A percentile compares a stretch with the other conserved stretches of the same genome.
phyloP scores from a whole-genome alignment of 1,284 basidiomycete species.

The Irpex sp. region DNA sequence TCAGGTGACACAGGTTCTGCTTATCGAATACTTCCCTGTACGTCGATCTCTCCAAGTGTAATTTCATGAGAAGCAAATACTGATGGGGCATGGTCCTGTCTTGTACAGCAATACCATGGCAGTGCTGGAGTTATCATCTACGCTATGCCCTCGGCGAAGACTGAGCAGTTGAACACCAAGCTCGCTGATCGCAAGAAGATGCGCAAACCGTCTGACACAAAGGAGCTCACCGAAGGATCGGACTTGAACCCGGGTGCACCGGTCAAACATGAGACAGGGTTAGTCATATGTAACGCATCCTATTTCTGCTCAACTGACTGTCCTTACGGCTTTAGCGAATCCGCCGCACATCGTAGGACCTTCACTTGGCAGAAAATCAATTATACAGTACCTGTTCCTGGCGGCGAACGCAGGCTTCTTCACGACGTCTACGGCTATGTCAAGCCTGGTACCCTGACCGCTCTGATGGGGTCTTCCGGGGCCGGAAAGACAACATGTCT shows the following conservation, averaged over 20 bases:
- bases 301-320: conserved; percentile 5
- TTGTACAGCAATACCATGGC: conserved; percentile 45
- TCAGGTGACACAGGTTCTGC: conserved; percentile 57
- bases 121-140: conserved; percentile 56
- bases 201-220: conserved; percentile 25
- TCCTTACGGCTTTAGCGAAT: not conserved
- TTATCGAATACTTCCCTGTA: conserved; percentile 64
- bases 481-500: conserved; percentile 81
- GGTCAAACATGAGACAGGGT: conserved; percentile 17
- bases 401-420: conserved; percentile 67
- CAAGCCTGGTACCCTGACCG: conserved; percentile 79
- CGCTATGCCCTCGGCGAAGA: conserved; percentile 66
- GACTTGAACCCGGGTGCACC: conserved; percentile 28
- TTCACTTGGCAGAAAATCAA: conserved; percentile 73
- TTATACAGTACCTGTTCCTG: conserved; percentile 73
- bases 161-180: conserved; percentile 59
- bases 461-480: conserved; percentile 80
- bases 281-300: conserved; percentile 5
- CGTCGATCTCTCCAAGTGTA: conserved; percentile 20
- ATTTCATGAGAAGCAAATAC: not conserved
- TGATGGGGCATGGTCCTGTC: not conserved
- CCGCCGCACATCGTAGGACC: conserved; percentile 39
- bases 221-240: not conserved
- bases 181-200: conserved; percentile 51
- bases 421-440: conserved; percentile 89